Percentiles rank a stretch among this genome's conserved stretches.
Evolutionary conservation across 176 grass and related monocot genomes (phyloP).

Genomic region (Triticum dicoccoides): DNA sequence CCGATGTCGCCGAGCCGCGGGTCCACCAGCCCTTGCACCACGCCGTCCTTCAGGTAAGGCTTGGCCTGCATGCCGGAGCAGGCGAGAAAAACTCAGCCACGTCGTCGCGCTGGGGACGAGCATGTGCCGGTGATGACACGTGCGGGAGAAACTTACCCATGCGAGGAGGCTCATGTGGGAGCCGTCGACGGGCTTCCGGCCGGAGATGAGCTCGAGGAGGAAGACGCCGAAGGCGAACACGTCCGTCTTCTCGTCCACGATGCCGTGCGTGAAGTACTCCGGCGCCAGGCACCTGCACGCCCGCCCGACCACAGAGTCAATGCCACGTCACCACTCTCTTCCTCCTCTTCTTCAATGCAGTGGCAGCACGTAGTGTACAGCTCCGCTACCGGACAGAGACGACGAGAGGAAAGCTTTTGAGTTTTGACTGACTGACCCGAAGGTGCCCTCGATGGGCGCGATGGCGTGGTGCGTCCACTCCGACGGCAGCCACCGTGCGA

Average conservation of each 20-base stretch:
- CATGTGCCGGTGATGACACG: neutral
- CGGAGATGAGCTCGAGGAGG: conserved; percentile 94
- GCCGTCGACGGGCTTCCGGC: conserved; percentile 80
- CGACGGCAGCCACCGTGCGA: conserved; percentile 84
- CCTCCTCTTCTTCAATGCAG: neutral
- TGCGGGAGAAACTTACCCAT: conserved; percentile 38
- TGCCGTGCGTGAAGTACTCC: conserved; percentile 93
- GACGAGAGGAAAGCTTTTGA: neutral
- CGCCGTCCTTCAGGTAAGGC: conserved; percentile 73
- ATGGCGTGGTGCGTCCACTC: conserved; percentile 93
- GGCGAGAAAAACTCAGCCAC: neutral
- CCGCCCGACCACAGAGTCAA: neutral
- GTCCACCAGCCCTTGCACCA: conserved; percentile 67
- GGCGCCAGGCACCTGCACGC: conserved; percentile 73
- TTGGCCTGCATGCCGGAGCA: conserved; percentile 51
- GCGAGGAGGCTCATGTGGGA: conserved; percentile 84
- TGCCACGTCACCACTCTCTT: neutral
- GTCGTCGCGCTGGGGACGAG: too few relatives aligned
- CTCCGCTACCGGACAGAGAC: neutral
- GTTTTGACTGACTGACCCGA: conserved; percentile 48
- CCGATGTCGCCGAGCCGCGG: conserved; percentile 61
- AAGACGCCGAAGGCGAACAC: conserved; percentile 96
- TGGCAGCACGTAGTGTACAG: neutral
- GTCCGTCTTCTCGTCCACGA: conserved; percentile 95
- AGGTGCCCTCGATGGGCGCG: conserved; percentile 91